These are phyloP conservation scores for Collybia sp. DNA, from an alignment of 768 basidiomycete genomes.

Conservation along the genomic window DNA sequence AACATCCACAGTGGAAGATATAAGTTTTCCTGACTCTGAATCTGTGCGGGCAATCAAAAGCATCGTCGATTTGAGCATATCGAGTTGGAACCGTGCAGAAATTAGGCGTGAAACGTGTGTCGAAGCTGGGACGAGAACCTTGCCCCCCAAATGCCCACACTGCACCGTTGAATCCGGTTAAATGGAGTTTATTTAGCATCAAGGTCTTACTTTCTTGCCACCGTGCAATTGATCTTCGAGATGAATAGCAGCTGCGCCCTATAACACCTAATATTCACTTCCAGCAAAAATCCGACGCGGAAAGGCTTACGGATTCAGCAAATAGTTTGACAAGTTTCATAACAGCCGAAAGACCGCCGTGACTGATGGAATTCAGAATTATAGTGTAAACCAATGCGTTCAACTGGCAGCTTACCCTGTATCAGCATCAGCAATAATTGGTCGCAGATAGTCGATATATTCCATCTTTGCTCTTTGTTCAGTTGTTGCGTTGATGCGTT, in stretches of 20 bases:
- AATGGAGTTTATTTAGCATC: not conserved
- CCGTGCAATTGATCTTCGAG: conserved; percentile 94
- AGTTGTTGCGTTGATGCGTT: conserved; percentile 61
- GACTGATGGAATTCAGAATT: conserved; percentile 39
- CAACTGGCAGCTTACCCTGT: conserved; percentile 59
- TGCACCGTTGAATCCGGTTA: conserved; percentile 12
- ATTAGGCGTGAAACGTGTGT: conserved; percentile 83
- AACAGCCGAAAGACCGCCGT: conserved; percentile 88
- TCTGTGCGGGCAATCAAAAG: conserved; percentile 90
- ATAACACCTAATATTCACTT: not conserved
- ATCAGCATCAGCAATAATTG: conserved; percentile 93
- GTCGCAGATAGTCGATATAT: conserved; percentile 83
- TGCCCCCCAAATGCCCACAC: conserved; percentile 89
- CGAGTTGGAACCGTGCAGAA: conserved; percentile 85
- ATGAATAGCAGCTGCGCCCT: conserved; percentile 89
- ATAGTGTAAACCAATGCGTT: not conserved
- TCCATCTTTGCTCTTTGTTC: conserved; percentile 67
- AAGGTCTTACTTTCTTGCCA: conserved; percentile 68
- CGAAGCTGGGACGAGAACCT: conserved; percentile 88
- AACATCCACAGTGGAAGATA: conserved; percentile 80
- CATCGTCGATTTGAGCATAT: conserved; percentile 85
- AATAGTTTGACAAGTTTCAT: conserved; percentile 95
- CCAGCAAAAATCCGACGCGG: not conserved
- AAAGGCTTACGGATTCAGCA: conserved; percentile 70
- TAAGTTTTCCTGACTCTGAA: conserved; percentile 79